These are phyloP conservation scores for Mortierella sp. DNA, from an alignment of 371 early-diverging fungal genomes.

Conservation along the genomic window DNA sequence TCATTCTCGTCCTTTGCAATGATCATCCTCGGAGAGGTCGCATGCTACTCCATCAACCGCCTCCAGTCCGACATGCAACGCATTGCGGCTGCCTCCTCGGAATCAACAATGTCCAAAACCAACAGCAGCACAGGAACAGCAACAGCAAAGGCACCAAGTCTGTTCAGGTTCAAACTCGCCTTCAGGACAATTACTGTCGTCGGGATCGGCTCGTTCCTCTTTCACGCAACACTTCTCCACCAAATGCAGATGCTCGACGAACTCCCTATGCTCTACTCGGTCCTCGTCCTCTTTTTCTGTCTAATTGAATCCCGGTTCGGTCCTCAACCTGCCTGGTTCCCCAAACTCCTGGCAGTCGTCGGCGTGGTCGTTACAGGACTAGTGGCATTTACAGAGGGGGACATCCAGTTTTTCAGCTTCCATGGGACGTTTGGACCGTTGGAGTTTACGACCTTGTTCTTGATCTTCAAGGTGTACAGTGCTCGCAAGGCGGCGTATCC, in stretches of 20 bases:
- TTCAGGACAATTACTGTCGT: conserved; percentile 63
- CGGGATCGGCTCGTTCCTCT: conserved; percentile 73
- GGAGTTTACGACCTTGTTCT: conserved; percentile 27
- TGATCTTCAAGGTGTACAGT: conserved; percentile 34
- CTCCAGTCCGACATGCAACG: conserved; percentile 36
- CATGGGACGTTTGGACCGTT: conserved; percentile 37
- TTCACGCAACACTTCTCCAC: conserved; percentile 75
- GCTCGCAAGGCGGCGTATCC: conserved; percentile 34
- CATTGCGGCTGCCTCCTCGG: conserved; percentile 2
- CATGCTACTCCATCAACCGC: conserved; percentile 61
- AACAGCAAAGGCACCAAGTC: conserved; percentile 24
- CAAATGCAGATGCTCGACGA: conserved; percentile 78
- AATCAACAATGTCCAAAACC: not conserved
- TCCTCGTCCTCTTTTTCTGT: conserved; percentile 41
- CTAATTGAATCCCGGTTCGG: conserved; percentile 41
- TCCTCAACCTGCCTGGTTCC: conserved; percentile 39
- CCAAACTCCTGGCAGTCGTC: conserved; percentile 13
- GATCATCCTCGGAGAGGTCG: conserved; percentile 70
- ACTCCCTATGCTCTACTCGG: conserved; percentile 75
- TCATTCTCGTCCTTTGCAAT: conserved; percentile 73
- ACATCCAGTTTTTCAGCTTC: conserved; percentile 36
- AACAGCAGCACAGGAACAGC: not conserved
- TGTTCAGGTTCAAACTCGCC: conserved; percentile 53
- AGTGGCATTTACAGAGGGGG: conserved; percentile 40
- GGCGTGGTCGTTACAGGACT: conserved; percentile 33